Percentiles rank a stretch among this genome's conserved stretches.
phyloP scores from a whole-genome alignment of 305 asterid genomes.

The Euphrasia arctica region DNA sequence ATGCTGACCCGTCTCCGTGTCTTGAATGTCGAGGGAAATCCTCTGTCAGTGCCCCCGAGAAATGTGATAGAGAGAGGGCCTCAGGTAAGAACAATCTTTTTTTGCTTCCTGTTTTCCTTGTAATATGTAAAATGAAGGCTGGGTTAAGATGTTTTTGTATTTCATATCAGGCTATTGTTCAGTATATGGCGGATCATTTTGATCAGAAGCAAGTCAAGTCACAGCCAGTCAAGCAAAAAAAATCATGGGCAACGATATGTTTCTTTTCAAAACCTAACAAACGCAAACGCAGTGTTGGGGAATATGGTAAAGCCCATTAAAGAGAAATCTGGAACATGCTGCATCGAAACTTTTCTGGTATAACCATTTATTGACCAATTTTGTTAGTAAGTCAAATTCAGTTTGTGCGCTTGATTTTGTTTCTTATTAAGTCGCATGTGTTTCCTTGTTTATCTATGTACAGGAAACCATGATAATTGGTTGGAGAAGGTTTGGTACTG shows the following conservation, averaged over 20 bases:
- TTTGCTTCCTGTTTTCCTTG: background rate
- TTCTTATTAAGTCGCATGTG: constrained; percentile 16
- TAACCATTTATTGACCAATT: constrained; percentile 24
- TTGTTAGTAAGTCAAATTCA: background rate
- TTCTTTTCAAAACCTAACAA: constrained; percentile 75
- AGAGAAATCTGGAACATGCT: constrained; percentile 17
- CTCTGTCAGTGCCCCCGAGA: constrained; percentile 66
- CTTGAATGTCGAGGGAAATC: constrained; percentile 86
- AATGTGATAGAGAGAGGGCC: constrained; percentile 65
- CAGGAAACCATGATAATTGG: constrained; percentile 45
- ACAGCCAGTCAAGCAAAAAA: constrained; percentile 67
- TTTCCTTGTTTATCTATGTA: background rate
- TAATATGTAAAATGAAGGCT: constrained; percentile 17
- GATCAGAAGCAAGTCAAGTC: constrained; percentile 62
- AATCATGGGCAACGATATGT: constrained; percentile 75
- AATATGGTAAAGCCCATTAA: constrained; percentile 39
- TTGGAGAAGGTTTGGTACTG: constrained; percentile 29
- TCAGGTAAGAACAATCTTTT: constrained; percentile 45
- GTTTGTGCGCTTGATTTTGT: constrained; percentile 23
- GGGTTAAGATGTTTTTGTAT: constrained; percentile 2
- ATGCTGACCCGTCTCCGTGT: constrained; percentile 59
- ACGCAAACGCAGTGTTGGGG: constrained; percentile 61
- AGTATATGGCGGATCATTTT: constrained; percentile 68
- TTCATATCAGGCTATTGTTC: constrained; percentile 70
- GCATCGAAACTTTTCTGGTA: constrained; percentile 33